Conservation (phyloP, 176 grass and related monocot genomes). For the Eragrostis nindensis region DNA sequence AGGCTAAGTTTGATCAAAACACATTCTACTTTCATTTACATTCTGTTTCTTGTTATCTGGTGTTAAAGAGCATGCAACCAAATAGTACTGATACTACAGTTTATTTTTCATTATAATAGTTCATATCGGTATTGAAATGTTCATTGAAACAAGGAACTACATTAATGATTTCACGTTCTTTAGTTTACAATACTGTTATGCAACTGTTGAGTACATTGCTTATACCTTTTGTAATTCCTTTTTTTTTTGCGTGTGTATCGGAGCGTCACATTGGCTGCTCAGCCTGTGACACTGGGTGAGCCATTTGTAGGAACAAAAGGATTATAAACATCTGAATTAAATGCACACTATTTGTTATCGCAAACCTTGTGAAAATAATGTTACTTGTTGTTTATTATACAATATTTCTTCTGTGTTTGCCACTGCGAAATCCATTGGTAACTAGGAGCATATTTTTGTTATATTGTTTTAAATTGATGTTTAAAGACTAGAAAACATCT, state of each 20-base stretch:
- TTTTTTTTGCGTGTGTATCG: conserved; percentile 26
- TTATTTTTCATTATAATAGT: not conserved
- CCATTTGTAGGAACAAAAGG: conserved; percentile 14
- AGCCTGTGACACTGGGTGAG: not conserved
- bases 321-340: conserved; percentile 30
- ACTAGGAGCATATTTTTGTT: not conserved
- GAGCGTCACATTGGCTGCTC: conserved; percentile 3
- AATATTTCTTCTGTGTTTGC: not conserved
- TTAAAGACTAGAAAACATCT: conserved; percentile 4
- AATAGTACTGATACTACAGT: conserved; percentile 5
- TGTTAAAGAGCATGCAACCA: not conserved
- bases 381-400: conserved; percentile 10
- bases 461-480: conserved; percentile 21
- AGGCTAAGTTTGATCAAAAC: conserved; percentile 30
- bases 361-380: conserved; percentile 37
- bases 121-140: not conserved
- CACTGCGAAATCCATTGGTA: not conserved
- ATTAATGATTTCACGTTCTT: conserved; percentile 3
- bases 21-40: conserved; percentile 36
- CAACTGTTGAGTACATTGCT: not conserved
- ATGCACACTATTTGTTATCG: not conserved
- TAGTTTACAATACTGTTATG: conserved; percentile 20
- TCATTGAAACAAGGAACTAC: not conserved
- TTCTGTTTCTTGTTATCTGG: conserved; percentile 30
- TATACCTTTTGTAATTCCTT: conserved; percentile 19